phyloP scores from a whole-genome alignment of 352 stramenopile species.

The Globisporangium okanoganense region DNA sequence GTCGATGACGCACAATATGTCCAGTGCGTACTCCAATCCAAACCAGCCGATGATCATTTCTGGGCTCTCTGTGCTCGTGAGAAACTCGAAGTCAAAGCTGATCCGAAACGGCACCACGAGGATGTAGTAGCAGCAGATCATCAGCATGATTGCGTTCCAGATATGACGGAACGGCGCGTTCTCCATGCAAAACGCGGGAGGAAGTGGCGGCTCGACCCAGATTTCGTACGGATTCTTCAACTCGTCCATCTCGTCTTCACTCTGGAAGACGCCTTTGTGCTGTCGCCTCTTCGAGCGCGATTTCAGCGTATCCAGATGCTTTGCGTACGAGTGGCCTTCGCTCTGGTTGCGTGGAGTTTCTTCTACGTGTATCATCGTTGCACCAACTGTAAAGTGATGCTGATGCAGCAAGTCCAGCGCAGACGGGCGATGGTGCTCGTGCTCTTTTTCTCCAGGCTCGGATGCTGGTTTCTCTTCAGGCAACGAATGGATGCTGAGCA shows the following conservation, averaged over 20 bases:
- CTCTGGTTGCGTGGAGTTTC: neutral
- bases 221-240: conserved; percentile 21
- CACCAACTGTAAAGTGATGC: neutral
- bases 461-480: neutral
- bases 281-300: conserved; percentile 15
- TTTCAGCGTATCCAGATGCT: conserved; percentile 25
- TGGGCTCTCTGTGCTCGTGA: conserved; percentile 7
- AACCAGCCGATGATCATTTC: conserved; percentile 26
- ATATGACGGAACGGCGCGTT: conserved; percentile 21
- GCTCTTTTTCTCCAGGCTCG: neutral
- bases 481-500: neutral
- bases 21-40: conserved; percentile 30
- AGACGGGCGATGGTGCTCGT: neutral
- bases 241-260: neutral
- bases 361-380: neutral
- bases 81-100: conserved; percentile 25
- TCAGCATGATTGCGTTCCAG: conserved; percentile 29
- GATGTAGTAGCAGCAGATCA: conserved; percentile 28
- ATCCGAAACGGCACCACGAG: conserved; percentile 31
- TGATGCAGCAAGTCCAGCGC: neutral
- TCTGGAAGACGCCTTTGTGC: conserved; percentile 16
- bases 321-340: conserved; percentile 12
- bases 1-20: conserved; percentile 27
- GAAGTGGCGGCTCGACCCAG: conserved; percentile 25
- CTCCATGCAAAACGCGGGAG: conserved; percentile 24